Evolutionary conservation across 2,329 filamentous ascomycete genomes (phyloP).

Genomic region (Sclerotinia nivalis): DNA sequence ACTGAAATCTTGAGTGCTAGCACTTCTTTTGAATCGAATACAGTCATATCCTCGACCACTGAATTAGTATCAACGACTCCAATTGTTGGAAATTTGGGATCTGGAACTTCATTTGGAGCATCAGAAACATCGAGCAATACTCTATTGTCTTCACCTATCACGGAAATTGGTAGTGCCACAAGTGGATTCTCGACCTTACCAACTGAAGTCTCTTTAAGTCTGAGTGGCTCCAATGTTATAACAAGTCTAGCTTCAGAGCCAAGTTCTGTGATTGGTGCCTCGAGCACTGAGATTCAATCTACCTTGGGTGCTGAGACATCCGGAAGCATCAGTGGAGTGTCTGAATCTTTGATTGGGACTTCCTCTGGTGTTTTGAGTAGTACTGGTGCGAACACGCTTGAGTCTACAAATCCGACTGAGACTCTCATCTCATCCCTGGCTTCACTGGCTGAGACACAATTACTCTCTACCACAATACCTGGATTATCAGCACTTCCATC

Average conservation of each 20-base stretch:
- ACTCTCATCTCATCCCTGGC: not conserved
- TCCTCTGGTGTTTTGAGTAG: not conserved
- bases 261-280: not conserved
- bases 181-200: not conserved
- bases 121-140: not conserved
- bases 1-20: not conserved
- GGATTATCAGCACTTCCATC: not conserved
- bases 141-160: not conserved
- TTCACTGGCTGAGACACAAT: not conserved
- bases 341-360: not conserved
- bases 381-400: not conserved
- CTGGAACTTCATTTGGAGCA: not conserved
- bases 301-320: not conserved
- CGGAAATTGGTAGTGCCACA: not conserved
- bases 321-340: not conserved
- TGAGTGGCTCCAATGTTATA: not conserved
- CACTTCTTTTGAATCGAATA: not conserved
- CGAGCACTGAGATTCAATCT: not conserved
- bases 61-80: not conserved
- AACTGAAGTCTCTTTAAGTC: not conserved
- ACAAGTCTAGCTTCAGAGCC: not conserved
- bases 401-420: not conserved
- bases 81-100: not conserved
- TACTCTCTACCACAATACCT: not conserved
- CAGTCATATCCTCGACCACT: not conserved